Percentiles rank a stretch among this genome's conserved stretches.
These are phyloP conservation scores for Brachypodium distachyon DNA, from an alignment of 202 grass and related monocot genomes.

Conservation along the genomic window DNA sequence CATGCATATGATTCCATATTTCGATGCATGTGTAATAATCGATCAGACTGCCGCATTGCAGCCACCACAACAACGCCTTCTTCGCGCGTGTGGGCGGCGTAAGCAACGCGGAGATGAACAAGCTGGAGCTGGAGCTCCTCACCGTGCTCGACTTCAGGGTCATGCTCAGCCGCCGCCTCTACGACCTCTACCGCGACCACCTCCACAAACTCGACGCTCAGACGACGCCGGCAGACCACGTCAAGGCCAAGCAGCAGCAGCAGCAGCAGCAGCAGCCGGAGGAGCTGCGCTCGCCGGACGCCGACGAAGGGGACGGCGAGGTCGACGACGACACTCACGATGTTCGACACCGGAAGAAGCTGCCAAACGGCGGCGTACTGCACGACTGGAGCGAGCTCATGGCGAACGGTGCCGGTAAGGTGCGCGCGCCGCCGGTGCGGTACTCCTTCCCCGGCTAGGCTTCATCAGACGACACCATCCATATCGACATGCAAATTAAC, in stretches of 20 bases:
- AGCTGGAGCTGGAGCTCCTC: slow-evolving; percentile 80
- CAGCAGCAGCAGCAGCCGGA: neutral
- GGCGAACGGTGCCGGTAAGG: no score
- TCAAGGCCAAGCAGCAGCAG: neutral
- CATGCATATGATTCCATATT: no score
- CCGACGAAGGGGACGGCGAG: no score
- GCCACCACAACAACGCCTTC: slow-evolving; percentile 95
- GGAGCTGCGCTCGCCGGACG: no score
- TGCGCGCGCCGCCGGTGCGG: no score
- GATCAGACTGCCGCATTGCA: no score
- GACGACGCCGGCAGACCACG: neutral
- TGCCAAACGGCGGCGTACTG: neutral
- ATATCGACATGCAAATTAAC: no score
- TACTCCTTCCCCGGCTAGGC: no score
- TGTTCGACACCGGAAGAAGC: neutral
- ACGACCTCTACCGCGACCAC: slow-evolving; percentile 52
- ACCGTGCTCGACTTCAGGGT: slow-evolving; percentile 60
- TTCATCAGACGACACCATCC: no score
- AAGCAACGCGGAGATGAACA: slow-evolving; percentile 85
- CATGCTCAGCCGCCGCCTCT: slow-evolving; percentile 41
- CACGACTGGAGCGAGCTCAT: no score
- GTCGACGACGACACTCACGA: no score
- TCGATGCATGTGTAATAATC: no score
- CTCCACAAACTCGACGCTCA: neutral
- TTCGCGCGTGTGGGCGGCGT: slow-evolving; percentile 89